Conservation (phyloP, 1,284 basidiomycete species). For the Cystobasidium sp. region DNA sequence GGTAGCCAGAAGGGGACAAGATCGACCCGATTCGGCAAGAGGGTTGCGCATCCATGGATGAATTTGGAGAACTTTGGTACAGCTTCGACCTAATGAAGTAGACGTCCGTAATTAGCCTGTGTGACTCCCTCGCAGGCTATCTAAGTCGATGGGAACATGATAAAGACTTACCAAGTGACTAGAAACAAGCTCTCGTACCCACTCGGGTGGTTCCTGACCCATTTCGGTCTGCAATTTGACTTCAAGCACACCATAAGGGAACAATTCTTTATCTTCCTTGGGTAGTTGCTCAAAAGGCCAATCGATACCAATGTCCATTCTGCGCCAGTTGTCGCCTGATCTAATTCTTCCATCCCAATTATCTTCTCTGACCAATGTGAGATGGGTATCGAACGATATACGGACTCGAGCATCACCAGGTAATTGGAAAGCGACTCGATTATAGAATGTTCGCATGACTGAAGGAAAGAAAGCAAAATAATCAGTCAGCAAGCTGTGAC, state of each 20-base stretch:
- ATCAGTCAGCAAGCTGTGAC: too few species aligned
- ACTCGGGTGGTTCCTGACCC: conserved; percentile 93
- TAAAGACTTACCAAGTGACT: conserved; percentile 80
- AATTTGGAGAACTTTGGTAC: conserved; percentile 67
- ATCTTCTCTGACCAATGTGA: conserved; percentile 92
- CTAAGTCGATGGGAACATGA: too few species aligned
- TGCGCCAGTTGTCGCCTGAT: conserved; percentile 86
- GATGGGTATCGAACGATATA: conserved; percentile 96
- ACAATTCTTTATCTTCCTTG: conserved; percentile 83
- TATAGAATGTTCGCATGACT: conserved; percentile 99
- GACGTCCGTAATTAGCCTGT: too few species aligned
- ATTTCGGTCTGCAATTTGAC: conserved; percentile 97
- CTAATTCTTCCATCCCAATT: conserved; percentile 88
- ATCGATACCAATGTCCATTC: conserved; percentile 73
- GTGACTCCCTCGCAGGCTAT: too few species aligned
- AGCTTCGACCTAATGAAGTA: conserved; percentile 50
- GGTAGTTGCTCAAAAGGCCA: conserved; percentile 78
- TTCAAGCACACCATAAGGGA: conserved; percentile 91
- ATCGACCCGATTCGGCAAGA: conserved; percentile 90
- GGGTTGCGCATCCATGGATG: conserved; percentile 77
- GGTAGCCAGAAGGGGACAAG: conserved; percentile 99
- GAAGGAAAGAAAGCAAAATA: conserved; percentile 6
- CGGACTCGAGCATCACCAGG: conserved; percentile 97
- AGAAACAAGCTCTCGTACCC: conserved; percentile 93
- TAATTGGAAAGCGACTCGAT: conserved; percentile 97